A percentile compares a stretch with the other conserved stretches of the same genome.
These are phyloP conservation scores for Candida silvicultrix DNA, from an alignment of 805 yeast genomes.

Conservation along the genomic window DNA sequence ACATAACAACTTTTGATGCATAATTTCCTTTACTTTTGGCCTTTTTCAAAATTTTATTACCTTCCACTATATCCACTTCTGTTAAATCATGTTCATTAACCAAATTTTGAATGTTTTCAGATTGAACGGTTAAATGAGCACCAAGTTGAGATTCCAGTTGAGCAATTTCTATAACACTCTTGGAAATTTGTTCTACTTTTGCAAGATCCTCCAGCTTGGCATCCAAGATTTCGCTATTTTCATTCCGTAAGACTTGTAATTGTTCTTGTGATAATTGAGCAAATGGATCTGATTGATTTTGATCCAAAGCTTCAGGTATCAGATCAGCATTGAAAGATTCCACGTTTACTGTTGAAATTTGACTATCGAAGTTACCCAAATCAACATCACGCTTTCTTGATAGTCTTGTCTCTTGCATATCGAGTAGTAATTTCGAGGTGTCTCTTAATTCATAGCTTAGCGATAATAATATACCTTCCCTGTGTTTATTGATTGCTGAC, in stretches of 20 bases:
- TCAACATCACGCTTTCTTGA: slow-evolving; percentile 18
- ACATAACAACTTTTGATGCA: slow-evolving; percentile 51
- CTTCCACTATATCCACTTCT: slow-evolving; percentile 56
- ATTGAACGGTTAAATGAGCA: slow-evolving; percentile 66
- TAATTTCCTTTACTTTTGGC: slow-evolving; percentile 64
- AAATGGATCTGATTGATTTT: slow-evolving; percentile 20
- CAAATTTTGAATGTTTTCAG: slow-evolving; percentile 58
- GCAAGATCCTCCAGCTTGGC: slow-evolving; percentile 54
- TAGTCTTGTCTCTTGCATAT: slow-evolving; percentile 21
- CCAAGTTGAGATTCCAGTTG: slow-evolving; percentile 70
- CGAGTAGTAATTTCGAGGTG: slow-evolving; percentile 17
- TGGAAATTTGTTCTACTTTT: slow-evolving; percentile 54
- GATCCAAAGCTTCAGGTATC: slow-evolving; percentile 5
- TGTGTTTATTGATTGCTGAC: slow-evolving; percentile 13
- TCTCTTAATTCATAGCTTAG: slow-evolving; percentile 15
- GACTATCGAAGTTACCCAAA: slow-evolving; percentile 9
- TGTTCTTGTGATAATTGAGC: slow-evolving; percentile 39
- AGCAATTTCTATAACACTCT: slow-evolving; percentile 65
- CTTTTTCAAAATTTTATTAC: slow-evolving; percentile 61
- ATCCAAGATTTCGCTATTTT: slow-evolving; percentile 48
- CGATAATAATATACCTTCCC: slow-evolving; percentile 16
- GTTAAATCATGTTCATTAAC: slow-evolving; percentile 64
- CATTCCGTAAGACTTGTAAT: slow-evolving; percentile 48
- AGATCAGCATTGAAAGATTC: slow-evolving; percentile 20
- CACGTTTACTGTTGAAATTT: slow-evolving; percentile 11